Base-by-base conservation (phyloP, 2,329 filamentous ascomycete species). In the Phialocephala subalpina region DNA sequence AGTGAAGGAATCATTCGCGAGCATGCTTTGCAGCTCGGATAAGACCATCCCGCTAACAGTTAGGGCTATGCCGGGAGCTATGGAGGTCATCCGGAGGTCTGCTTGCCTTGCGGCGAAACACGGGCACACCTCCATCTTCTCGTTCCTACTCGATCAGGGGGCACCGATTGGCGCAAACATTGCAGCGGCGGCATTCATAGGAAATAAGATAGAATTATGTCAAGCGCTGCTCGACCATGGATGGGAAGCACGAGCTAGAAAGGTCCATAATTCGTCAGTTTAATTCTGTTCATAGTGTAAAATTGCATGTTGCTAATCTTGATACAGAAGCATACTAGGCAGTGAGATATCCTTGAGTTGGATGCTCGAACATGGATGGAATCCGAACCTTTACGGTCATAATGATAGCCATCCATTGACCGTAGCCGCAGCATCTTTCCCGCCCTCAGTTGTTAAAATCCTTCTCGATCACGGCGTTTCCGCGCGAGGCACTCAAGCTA, bases 401-500 rank as follows among this genome's bases (percentile, higher is more conserved):
- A 36, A 60, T 52, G 58, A 60, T 52, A 16, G 36, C 27, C 42
- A 49, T 60, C 58, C 42, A 36, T 14, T 60, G 42, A 60, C 58
- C 42, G 42, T 60, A 52, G 58, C 58, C 29, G 58, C 42, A 22
- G 0, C 42, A 49, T 36, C 25, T 22, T 60, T 60, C 58, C 58
- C 58, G 11, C 58, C 29, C 8, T 60, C 58, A 8, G 20, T 25
- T 52, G 29, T 60, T 9, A 60, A 60, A 18, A 36, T 60, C 27
- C 45, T 60, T 60, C 58, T 60, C 58, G 58, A 60, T 7, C 58
- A 60, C 40, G 45, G 58, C 58, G 27, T 60, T 52, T 60, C 58
- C 42, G 36, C 58, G 7, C 58, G 42, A 20, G 58, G 42, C 20
- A 60, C 58, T 25, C 42, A 52, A 52, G 58, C 58, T 22, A 60